A percentile compares a stretch with the other conserved stretches of the same genome.
Evolutionary conservation across 176 grass and related monocot genomes (phyloP).

Genomic region (Aegilops tauschii): DNA sequence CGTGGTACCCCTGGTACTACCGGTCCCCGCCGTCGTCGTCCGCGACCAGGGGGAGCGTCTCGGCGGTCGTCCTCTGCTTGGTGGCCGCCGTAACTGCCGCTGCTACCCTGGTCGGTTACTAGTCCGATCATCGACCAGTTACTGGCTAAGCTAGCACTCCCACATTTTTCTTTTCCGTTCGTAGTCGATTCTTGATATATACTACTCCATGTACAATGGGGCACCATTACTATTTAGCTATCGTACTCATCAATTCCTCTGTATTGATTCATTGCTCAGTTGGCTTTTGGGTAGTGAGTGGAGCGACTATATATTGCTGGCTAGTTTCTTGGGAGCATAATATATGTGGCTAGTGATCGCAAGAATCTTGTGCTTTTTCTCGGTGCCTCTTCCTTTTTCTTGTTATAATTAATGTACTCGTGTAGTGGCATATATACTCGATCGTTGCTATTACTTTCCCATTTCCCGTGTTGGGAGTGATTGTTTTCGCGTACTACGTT

Average conservation of each 20-base stretch:
- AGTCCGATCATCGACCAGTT: background rate
- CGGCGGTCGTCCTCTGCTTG: background rate
- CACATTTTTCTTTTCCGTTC: background rate
- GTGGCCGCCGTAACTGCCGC: background rate
- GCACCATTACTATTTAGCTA: background rate
- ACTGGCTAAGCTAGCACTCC: background rate
- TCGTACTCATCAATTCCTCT: too few species aligned
- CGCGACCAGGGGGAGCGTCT: background rate
- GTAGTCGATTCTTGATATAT: background rate
- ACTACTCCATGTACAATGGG: background rate
- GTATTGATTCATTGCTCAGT: background rate
- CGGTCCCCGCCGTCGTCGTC: slow-evolving; percentile 25
- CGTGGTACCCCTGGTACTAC: slow-evolving; percentile 91
- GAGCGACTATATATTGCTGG: background rate
- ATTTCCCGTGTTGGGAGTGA: too few species aligned
- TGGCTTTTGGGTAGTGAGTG: background rate
- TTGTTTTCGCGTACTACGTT: too few species aligned
- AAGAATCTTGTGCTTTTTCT: background rate
- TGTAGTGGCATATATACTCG: too few species aligned
- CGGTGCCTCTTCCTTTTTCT: background rate
- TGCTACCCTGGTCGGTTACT: background rate
- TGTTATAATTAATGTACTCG: background rate
- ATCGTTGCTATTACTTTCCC: too few species aligned
- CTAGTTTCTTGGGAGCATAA: background rate
- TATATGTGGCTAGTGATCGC: background rate